Conservation (phyloP, 2,329 filamentous ascomycete species). For the Trichoderma sp. region DNA sequence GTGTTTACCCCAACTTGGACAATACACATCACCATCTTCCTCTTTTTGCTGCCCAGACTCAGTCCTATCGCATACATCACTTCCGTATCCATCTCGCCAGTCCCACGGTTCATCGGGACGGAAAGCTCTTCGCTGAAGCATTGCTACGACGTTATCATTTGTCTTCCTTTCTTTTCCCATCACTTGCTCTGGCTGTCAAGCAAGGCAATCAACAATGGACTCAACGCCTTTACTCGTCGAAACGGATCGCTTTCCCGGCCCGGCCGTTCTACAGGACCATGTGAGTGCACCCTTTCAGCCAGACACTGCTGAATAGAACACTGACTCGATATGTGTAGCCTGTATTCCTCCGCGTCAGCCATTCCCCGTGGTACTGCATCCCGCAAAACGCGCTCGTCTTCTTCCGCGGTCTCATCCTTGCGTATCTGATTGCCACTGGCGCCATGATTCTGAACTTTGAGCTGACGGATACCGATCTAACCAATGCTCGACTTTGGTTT, state of each 20-base stretch:
- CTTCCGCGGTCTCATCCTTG: conserved; percentile 46
- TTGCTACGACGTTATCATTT: background rate
- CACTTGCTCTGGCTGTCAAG: background rate
- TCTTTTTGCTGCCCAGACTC: background rate
- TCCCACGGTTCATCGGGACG: background rate
- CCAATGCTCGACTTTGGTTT: conserved; percentile 48
- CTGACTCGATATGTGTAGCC: conserved; percentile 41
- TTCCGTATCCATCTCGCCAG: background rate
- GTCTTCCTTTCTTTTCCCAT: background rate
- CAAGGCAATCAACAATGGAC: conserved; percentile 34
- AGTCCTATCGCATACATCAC: background rate
- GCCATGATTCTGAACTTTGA: conserved; percentile 51
- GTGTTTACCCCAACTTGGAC: background rate
- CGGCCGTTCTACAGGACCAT: conserved; percentile 41
- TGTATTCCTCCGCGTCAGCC: conserved; percentile 53
- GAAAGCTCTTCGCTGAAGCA: background rate
- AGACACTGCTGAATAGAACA: background rate
- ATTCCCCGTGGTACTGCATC: conserved; percentile 53
- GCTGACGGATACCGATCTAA: conserved; percentile 44
- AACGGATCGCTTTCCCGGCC: conserved; percentile 28
- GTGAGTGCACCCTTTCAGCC: conserved; percentile 29
- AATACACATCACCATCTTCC: background rate
- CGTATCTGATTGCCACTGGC: conserved; percentile 46
- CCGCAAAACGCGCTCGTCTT: conserved; percentile 49
- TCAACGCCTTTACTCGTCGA: conserved; percentile 40